Conservation (phyloP, 495 filamentous ascomycete genomes). For the Lophium mytilinum region DNA sequence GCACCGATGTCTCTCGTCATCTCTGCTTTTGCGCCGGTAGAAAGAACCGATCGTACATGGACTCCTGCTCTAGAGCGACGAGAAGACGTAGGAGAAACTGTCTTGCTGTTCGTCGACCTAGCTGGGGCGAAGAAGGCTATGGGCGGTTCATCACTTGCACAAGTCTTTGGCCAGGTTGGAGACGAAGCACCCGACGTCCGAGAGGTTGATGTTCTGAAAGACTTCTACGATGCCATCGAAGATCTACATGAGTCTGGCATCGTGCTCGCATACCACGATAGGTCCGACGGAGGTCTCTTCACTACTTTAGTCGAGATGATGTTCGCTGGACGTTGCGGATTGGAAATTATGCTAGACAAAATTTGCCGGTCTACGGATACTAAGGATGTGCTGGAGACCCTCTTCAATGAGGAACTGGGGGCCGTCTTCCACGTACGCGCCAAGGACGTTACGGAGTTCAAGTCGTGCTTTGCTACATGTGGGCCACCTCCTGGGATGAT, state of each 20-base stretch:
- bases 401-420: conserved; percentile 97
- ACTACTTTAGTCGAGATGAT: conserved; percentile 95
- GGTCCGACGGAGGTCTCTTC: conserved; percentile 86
- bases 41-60: conserved; percentile 78
- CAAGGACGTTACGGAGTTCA: conserved; percentile 75
- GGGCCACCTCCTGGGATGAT: conserved; percentile 76
- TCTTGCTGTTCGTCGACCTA: conserved; percentile 87
- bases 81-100: conserved; percentile 83
- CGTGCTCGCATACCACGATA: conserved; percentile 91
- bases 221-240: conserved; percentile 84
- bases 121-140: conserved; percentile 67
- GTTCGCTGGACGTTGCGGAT: conserved; percentile 90
- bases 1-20: conserved; percentile 85
- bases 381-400: conserved; percentile 57
- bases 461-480: conserved; percentile 83
- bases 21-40: conserved; percentile 78
- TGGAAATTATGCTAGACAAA: conserved; percentile 73
- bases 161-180: conserved; percentile 84
- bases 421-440: conserved; percentile 92
- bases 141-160: conserved; percentile 87
- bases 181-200: conserved; percentile 77
- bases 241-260: conserved; percentile 79
- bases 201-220: conserved; percentile 70
- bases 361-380: conserved; percentile 49
- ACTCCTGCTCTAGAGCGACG: conserved; percentile 75